Evolutionary conservation across 148 eudicot species (phyloP).

Genomic region (Rhododendron molle): DNA sequence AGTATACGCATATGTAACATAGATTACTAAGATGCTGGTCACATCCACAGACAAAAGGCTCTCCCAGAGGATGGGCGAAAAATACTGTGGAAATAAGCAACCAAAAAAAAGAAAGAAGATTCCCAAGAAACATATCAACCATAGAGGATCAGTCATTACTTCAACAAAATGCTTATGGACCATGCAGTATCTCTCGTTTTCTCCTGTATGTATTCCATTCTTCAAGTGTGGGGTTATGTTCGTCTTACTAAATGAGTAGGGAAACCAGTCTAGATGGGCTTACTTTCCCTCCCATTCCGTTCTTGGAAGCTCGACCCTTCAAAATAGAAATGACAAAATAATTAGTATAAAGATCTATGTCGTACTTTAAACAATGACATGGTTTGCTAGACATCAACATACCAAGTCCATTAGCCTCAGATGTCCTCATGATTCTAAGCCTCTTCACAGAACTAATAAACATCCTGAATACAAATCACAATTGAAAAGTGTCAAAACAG

Average conservation of each 20-base stretch:
- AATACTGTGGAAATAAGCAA: not conserved
- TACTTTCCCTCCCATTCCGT: constrained; percentile 36
- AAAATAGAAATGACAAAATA: constrained; percentile 5
- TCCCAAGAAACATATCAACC: constrained; percentile 18
- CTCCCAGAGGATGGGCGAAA: constrained; percentile 10
- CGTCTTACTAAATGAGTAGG: not conserved
- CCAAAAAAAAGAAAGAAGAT: constrained; percentile 20
- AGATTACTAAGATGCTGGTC: constrained; percentile 8
- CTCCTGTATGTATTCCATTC: constrained; percentile 2
- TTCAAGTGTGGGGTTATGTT: not conserved
- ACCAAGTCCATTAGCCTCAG: constrained; percentile 91
- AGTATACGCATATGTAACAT: constrained; percentile 19
- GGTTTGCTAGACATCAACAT: constrained; percentile 13
- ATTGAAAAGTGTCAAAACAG: not conserved
- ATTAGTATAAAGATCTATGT: not conserved
- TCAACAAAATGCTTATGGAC: constrained; percentile 17
- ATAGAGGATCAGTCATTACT: constrained; percentile 11
- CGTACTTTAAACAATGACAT: not conserved
- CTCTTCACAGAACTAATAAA: constrained; percentile 73
- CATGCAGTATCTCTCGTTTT: constrained; percentile 4
- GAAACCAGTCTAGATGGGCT: constrained; percentile 28
- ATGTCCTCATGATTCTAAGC: constrained; percentile 79
- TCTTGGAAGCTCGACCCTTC: constrained; percentile 54
- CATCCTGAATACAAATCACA: constrained; percentile 51
- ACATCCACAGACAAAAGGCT: constrained; percentile 8